Conservation (phyloP, 2,329 filamentous ascomycete genomes). For the Cytospora piceae region DNA sequence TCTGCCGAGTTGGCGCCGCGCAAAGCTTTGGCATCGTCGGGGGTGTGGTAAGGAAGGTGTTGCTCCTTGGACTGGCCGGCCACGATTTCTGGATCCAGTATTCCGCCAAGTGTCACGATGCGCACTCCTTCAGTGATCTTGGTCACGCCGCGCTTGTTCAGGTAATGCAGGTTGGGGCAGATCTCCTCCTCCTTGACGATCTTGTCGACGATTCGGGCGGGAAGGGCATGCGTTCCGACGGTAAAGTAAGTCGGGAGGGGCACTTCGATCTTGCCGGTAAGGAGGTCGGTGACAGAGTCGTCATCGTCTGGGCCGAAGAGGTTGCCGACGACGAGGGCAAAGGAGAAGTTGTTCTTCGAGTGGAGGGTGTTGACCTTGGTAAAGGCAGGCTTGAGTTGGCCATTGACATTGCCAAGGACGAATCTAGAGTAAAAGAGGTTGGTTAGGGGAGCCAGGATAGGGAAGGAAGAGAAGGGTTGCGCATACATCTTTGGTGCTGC, state of each 20-base stretch:
- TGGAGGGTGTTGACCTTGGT: slow-evolving; percentile 80
- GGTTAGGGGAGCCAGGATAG: slow-evolving; percentile 24
- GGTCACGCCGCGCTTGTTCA: slow-evolving; percentile 83
- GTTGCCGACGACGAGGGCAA: slow-evolving; percentile 83
- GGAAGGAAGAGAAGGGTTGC: neutral
- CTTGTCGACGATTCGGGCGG: slow-evolving; percentile 69
- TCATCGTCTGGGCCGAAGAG: slow-evolving; percentile 70
- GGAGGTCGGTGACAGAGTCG: slow-evolving; percentile 62
- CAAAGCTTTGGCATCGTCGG: slow-evolving; percentile 75
- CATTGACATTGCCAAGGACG: slow-evolving; percentile 82
- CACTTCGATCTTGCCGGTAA: slow-evolving; percentile 73
- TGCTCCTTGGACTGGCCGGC: slow-evolving; percentile 70
- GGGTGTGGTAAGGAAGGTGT: slow-evolving; percentile 76
- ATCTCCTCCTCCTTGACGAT: slow-evolving; percentile 75
- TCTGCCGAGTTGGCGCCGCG: slow-evolving; percentile 79
- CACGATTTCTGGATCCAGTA: slow-evolving; percentile 63
- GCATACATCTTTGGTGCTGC: slow-evolving; percentile 28
- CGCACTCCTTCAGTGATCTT: slow-evolving; percentile 89
- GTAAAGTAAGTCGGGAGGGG: slow-evolving; percentile 91
- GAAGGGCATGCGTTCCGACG: slow-evolving; percentile 74
- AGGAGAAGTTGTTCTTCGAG: slow-evolving; percentile 83
- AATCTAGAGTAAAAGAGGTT: slow-evolving; percentile 54
- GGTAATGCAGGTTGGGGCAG: slow-evolving; percentile 87
- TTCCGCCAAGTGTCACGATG: slow-evolving; percentile 84
- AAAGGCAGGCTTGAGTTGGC: slow-evolving; percentile 75